Base-by-base conservation (phyloP, 2,329 filamentous ascomycete genomes). In the Zymoseptoria pseudotritici region DNA sequence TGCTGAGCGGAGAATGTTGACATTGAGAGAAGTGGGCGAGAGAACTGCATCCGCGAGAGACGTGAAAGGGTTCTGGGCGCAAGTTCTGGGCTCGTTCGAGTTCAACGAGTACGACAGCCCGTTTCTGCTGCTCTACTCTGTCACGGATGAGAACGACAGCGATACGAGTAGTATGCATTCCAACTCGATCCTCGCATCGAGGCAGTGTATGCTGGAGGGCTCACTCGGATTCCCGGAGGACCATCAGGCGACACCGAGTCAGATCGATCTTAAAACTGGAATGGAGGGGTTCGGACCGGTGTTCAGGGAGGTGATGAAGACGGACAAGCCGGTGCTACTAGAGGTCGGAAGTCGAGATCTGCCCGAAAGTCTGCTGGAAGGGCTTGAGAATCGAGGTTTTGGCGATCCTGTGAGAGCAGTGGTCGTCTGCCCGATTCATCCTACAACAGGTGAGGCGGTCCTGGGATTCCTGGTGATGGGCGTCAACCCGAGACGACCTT, bases 391-490 rank as follows among this genome's bases (percentile, higher is more conserved):
- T 81, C 79, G 86, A 66, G 88, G 89, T 0, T 89, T 89, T 64
- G 86, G 85, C 1, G 86, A 91, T 64, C 79, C 85, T 4, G 89
- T 87, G 59, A 81, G 80, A 17, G 85, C 86, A 1, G 83, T 90
- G 17, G 87, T 93, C 4, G 81, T 93, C 1, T 90, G 90, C 68
- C 89, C 90, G 0, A 86, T 95, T 17, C 86, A 91, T 67, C 87
- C 89, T 0, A 92, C 88, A 0, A 89, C 85, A 2, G 86, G 85
- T 2, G 88, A 91, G 58, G 82, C 82, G 2, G 86, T 89, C 0
- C 82, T 91, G 0, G 90, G 90, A 0, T 94, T 94, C 69, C 79
- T 94, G 8, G 82, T 94, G 2, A 80, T 94, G 71, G 90, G 89
- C 3, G 79, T 89, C 9, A 95, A 95, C 70, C 89, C 90, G 1